A percentile compares a stretch with the other conserved stretches of the same genome.
These are phyloP conservation scores for Phellopilus nigrolimitatus DNA, from an alignment of 1,284 basidiomycete species.

Conservation along the genomic window DNA sequence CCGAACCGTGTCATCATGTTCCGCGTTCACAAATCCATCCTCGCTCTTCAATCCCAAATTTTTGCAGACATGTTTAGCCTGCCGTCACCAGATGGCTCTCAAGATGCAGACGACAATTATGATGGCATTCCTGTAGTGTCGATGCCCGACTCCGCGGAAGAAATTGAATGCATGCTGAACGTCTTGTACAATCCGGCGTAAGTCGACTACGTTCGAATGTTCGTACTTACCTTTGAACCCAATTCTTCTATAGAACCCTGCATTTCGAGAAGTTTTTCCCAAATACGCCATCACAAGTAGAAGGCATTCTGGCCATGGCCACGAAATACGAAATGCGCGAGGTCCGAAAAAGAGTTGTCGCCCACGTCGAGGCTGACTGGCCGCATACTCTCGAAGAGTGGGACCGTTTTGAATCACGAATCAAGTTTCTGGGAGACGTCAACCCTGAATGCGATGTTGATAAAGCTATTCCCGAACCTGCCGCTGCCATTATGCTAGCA, in stretches of 20 bases:
- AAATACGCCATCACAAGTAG: background rate
- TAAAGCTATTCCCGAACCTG: background rate
- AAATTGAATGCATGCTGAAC: background rate
- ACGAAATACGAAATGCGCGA: slow-evolving; percentile 11
- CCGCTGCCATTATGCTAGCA: background rate
- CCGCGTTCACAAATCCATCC: background rate
- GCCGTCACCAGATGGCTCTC: background rate
- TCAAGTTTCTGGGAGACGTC: background rate
- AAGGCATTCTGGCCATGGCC: slow-evolving; percentile 6
- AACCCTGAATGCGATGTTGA: background rate
- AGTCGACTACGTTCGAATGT: too few species aligned
- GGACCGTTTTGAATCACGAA: slow-evolving; percentile 13
- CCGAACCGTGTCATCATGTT: background rate
- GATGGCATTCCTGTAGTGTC: background rate
- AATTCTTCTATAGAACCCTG: background rate
- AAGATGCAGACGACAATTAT: background rate
- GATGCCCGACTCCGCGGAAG: background rate
- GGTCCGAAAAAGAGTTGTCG: slow-evolving; percentile 8
- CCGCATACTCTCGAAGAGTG: slow-evolving; percentile 14
- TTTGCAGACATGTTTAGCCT: slow-evolving; percentile 1
- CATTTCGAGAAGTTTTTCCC: background rate
- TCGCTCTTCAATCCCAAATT: background rate
- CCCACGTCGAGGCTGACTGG: slow-evolving; percentile 16
- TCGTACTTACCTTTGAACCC: background rate
- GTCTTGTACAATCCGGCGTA: background rate